A percentile compares a stretch with the other conserved stretches of the same genome.
Conservation (phyloP, 768 basidiomycete species). For the Lepiota brunneoincarnata region DNA sequence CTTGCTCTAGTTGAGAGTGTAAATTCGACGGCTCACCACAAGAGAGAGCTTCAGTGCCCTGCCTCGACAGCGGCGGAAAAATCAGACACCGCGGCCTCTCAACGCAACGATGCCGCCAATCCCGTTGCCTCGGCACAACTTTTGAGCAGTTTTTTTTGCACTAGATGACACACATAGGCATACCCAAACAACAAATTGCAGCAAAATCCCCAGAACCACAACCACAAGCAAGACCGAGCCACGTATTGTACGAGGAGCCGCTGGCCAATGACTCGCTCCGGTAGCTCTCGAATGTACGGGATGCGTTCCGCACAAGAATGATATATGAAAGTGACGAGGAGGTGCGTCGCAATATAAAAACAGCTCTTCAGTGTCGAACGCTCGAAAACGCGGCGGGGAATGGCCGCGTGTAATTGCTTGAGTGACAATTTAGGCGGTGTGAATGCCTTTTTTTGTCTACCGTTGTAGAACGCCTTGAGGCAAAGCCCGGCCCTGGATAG, state of each 20-base stretch:
- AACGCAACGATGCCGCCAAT: slow-evolving; percentile 18
- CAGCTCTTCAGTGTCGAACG: slow-evolving; percentile 41
- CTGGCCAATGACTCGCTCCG: slow-evolving; percentile 1
- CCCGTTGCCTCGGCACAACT: slow-evolving; percentile 37
- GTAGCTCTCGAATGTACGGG: slow-evolving; percentile 13
- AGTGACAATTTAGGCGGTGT: slow-evolving; percentile 39
- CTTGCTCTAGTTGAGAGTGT: too few species aligned
- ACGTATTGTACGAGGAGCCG: not conserved
- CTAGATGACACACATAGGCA: slow-evolving; percentile 11
- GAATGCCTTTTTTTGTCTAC: slow-evolving; percentile 32
- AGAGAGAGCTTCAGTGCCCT: slow-evolving; percentile 49
- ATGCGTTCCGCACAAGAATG: slow-evolving; percentile 38
- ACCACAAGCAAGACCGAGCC: slow-evolving; percentile 32
- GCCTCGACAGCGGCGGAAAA: slow-evolving; percentile 27
- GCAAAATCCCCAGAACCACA: slow-evolving; percentile 48
- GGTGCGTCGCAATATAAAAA: slow-evolving; percentile 40
- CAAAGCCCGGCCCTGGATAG: too few species aligned
- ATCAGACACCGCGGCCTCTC: not conserved
- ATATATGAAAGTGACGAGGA: slow-evolving; percentile 35
- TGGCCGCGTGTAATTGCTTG: slow-evolving; percentile 44
- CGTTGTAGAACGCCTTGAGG: too few species aligned
- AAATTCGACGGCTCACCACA: too few species aligned
- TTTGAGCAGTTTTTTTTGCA: not conserved
- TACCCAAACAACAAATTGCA: slow-evolving; percentile 43
- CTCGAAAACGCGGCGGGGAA: slow-evolving; percentile 46